Evolutionary conservation across 257 asterid genomes (phyloP).

Genomic region (Rehmannia glutinosa): DNA sequence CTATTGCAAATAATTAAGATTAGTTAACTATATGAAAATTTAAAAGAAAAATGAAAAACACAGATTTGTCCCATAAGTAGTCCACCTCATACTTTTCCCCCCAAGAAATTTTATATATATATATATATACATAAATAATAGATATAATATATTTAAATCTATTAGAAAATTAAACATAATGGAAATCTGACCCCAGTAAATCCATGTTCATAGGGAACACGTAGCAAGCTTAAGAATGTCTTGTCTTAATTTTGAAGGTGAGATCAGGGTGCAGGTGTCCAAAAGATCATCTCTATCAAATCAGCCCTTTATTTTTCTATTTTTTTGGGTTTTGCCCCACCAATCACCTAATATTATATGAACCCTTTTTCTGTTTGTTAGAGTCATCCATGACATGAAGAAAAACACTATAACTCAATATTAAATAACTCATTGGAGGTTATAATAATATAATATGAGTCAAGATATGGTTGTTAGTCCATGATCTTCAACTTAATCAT

Average conservation of each 20-base stretch:
- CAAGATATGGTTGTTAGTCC: constrained; percentile 50
- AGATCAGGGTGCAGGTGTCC: constrained; percentile 28
- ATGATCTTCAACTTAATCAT: constrained; percentile 28
- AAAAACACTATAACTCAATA: constrained; percentile 22
- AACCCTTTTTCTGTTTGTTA: constrained; percentile 37
- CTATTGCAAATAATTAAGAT: too few species aligned
- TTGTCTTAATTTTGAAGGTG: constrained; percentile 19
- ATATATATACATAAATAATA: background rate
- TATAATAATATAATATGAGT: background rate
- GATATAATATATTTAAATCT: too few species aligned
- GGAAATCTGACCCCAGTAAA: constrained; percentile 21
- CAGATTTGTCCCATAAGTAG: too few species aligned
- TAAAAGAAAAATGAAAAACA: background rate
- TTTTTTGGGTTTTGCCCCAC: constrained; percentile 12
- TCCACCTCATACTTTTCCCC: background rate
- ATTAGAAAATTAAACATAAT: background rate
- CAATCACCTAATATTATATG: constrained; percentile 16
- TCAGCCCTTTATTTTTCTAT: constrained; percentile 22
- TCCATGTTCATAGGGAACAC: constrained; percentile 28
- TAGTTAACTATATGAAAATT: too few species aligned
- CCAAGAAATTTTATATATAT: background rate
- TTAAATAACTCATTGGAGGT: too few species aligned
- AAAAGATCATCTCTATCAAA: constrained; percentile 38
- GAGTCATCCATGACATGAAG: constrained; percentile 69
- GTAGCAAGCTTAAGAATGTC: constrained; percentile 22